A percentile compares a stretch with the other conserved stretches of the same genome.
Evolutionary conservation across 495 filamentous ascomycete genomes (phyloP).

Genomic region (Penicillium egyptiacum): DNA sequence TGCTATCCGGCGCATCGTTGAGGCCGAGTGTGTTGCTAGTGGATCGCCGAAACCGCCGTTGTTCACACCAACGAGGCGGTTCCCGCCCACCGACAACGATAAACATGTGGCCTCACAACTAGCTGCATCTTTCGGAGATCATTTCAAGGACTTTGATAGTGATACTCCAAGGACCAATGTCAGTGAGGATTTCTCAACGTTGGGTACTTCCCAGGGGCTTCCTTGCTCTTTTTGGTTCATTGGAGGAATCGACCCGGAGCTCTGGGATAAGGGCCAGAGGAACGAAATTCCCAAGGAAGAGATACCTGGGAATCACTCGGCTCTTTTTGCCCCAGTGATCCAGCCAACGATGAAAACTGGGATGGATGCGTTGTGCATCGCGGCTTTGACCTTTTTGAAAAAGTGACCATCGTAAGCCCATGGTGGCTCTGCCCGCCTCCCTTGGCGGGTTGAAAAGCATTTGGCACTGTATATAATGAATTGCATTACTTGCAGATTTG

Average conservation of each 20-base stretch:
- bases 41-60: constrained; percentile 46
- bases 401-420: constrained; percentile 6
- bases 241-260: constrained; percentile 42
- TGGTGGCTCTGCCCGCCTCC: background rate
- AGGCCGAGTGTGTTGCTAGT: constrained; percentile 50
- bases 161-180: constrained; percentile 39
- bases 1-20: constrained; percentile 49
- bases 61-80: constrained; percentile 44
- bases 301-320: constrained; percentile 57
- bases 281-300: constrained; percentile 25
- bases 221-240: constrained; percentile 51
- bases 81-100: constrained; percentile 49
- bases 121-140: constrained; percentile 32
- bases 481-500: background rate
- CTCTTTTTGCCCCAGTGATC: constrained; percentile 61
- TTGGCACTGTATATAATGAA: background rate
- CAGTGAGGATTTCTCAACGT: constrained; percentile 48
- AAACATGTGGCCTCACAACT: constrained; percentile 27
- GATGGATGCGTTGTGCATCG: constrained; percentile 56
- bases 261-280: constrained; percentile 44
- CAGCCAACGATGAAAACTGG: constrained; percentile 60
- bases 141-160: constrained; percentile 46
- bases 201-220: constrained; percentile 37
- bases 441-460: background rate
- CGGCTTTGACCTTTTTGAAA: constrained; percentile 52